Evolutionary conservation across 139 green algal genomes (phyloP).

Genomic region (Chlorella sp.): DNA sequence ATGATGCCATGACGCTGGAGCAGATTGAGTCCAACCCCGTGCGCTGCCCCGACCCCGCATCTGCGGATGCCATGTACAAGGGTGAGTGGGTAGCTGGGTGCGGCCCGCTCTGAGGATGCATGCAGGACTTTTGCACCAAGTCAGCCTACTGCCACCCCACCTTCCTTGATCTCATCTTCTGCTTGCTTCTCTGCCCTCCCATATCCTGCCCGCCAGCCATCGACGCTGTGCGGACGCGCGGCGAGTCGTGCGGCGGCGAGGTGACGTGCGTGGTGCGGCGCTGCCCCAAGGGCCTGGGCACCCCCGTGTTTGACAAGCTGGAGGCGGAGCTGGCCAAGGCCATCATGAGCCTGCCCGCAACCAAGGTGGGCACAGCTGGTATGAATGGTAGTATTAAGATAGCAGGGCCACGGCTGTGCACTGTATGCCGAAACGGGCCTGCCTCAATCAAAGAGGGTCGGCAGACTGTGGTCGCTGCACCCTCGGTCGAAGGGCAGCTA

Average conservation of each 20-base stretch:
- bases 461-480: too few relatives aligned
- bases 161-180: not conserved
- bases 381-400: too few relatives aligned
- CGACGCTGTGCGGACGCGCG: conserved; percentile 90
- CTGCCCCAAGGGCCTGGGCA: conserved; percentile 89
- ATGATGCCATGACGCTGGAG: conserved; percentile 81
- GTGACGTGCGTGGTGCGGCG: conserved; percentile 97
- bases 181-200: not conserved
- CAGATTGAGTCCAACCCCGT: conserved; percentile 97
- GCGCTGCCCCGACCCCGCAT: conserved; percentile 90
- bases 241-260: conserved; percentile 96
- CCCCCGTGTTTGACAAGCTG: conserved; percentile 98
- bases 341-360: conserved; percentile 95
- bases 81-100: too few relatives aligned
- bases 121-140: too few relatives aligned
- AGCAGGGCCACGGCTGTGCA: too few relatives aligned
- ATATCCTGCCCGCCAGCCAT: conserved; percentile 75
- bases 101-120: too few relatives aligned
- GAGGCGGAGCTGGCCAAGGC: conserved; percentile 98
- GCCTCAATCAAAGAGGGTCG: too few relatives aligned
- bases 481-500: too few relatives aligned
- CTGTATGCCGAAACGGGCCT: too few relatives aligned
- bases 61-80: conserved; percentile 92
- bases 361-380: conserved; percentile 84
- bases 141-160: not conserved